Percentiles rank a stretch among this genome's conserved stretches.
These are phyloP conservation scores for Nemania abortiva DNA, from an alignment of 2,329 filamentous ascomycete species.

Conservation along the genomic window DNA sequence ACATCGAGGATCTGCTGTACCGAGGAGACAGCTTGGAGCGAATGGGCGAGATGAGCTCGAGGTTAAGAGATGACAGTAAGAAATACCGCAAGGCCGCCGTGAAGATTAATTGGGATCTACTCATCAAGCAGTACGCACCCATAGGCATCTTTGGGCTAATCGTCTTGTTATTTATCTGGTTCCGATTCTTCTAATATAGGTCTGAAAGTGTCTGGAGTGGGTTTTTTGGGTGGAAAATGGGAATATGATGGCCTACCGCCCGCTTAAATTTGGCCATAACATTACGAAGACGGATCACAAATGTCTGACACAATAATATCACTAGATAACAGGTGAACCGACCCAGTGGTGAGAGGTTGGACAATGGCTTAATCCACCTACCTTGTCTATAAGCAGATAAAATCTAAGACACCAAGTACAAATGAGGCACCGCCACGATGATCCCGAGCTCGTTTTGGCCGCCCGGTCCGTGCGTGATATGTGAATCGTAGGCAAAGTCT, in stretches of 20 bases:
- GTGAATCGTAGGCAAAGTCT: slow-evolving; percentile 10
- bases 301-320: slow-evolving; percentile 12
- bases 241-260: neutral
- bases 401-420: slow-evolving; percentile 3
- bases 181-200: slow-evolving; percentile 82
- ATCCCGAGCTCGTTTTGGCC: neutral
- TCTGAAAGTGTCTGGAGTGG: neutral
- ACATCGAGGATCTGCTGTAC: slow-evolving; percentile 97
- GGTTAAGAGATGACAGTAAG: slow-evolving; percentile 89
- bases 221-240: too few species aligned
- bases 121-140: slow-evolving; percentile 96
- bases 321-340: slow-evolving; percentile 6
- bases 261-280: neutral
- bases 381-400: slow-evolving; percentile 2
- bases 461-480: neutral
- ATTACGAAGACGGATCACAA: neutral
- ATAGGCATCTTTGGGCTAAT: slow-evolving; percentile 85
- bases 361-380: neutral
- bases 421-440: neutral
- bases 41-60: slow-evolving; percentile 94
- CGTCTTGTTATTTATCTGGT: slow-evolving; percentile 88
- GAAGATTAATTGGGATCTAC: slow-evolving; percentile 96
- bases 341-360: neutral
- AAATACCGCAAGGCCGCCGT: slow-evolving; percentile 95
- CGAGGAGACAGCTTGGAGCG: slow-evolving; percentile 92